A percentile compares a stretch with the other conserved stretches of the same genome.
Conservation (phyloP, 768 basidiomycete species). For the Strobilomyces echinocephalus region DNA sequence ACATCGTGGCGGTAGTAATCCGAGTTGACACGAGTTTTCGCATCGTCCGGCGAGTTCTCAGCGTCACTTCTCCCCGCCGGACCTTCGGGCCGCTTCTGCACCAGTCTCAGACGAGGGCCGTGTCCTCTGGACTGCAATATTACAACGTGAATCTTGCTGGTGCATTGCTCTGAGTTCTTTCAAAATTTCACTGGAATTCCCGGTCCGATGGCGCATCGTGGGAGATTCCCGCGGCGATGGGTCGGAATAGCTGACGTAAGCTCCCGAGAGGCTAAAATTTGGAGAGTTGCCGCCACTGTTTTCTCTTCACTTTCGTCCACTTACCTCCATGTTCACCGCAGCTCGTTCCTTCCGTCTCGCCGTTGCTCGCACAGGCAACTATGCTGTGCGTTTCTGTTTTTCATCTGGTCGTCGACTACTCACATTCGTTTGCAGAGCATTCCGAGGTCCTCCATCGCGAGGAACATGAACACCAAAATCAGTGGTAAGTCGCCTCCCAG, state of each 20-base stretch:
- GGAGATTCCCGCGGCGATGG: slow-evolving; percentile 9
- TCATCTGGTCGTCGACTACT: neutral
- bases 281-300: slow-evolving; percentile 44
- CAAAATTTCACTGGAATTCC: neutral
- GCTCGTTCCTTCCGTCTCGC: slow-evolving; percentile 60
- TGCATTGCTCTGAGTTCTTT: neutral
- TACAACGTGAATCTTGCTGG: neutral
- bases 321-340: slow-evolving; percentile 67
- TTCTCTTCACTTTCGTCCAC: slow-evolving; percentile 32
- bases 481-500: slow-evolving; percentile 47
- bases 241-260: slow-evolving; percentile 22
- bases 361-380: slow-evolving; percentile 55
- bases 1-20: slow-evolving; percentile 15
- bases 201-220: neutral
- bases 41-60: too few relatives aligned
- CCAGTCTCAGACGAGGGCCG: too few relatives aligned
- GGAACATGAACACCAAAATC: slow-evolving; percentile 96
- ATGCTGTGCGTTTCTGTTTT: slow-evolving; percentile 46
- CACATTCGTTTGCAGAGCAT: slow-evolving; percentile 41
- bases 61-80: too few relatives aligned
- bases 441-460: slow-evolving; percentile 70
- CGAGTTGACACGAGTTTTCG: too few relatives aligned
- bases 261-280: slow-evolving; percentile 40
- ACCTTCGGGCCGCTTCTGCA: too few relatives aligned
- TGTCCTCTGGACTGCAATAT: neutral